phyloP scores from a whole-genome alignment of 495 filamentous ascomycete genomes.

The Neurospora cerealis region DNA sequence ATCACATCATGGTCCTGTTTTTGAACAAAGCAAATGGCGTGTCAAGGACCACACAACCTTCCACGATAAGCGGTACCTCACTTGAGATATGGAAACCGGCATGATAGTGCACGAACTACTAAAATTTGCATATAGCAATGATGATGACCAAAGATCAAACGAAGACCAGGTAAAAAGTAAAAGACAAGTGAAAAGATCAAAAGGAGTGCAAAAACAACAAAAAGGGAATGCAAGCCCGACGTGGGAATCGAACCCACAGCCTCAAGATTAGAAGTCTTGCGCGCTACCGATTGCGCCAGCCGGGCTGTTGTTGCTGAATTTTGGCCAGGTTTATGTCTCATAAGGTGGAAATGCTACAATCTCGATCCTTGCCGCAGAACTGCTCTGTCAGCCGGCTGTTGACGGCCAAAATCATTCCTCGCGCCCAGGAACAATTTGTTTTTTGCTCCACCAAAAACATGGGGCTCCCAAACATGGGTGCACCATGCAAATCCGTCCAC shows the following conservation, averaged over 20 bases:
- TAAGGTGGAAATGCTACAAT: neutral
- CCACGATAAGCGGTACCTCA: neutral
- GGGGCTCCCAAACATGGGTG: neutral
- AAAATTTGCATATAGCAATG: neutral
- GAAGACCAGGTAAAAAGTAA: neutral
- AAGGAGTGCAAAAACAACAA: neutral
- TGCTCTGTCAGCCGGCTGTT: neutral
- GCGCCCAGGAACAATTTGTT: neutral
- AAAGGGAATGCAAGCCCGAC: neutral
- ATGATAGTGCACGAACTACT: neutral
- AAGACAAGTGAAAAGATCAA: neutral
- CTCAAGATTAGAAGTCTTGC: neutral
- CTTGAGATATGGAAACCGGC: neutral
- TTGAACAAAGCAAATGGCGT: neutral
- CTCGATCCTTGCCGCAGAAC: neutral
- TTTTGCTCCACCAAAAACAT: neutral
- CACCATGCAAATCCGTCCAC: neutral
- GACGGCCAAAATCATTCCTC: neutral
- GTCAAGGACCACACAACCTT: neutral
- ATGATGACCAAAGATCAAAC: neutral
- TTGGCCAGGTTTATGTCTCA: neutral
- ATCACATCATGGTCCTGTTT: neutral
- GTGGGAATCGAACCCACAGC: neutral
- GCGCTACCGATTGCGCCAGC: neutral
- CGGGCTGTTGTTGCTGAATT: neutral